Base-by-base conservation (phyloP, 2,329 filamentous ascomycete genomes). In the Neofusicoccum ribis region DNA sequence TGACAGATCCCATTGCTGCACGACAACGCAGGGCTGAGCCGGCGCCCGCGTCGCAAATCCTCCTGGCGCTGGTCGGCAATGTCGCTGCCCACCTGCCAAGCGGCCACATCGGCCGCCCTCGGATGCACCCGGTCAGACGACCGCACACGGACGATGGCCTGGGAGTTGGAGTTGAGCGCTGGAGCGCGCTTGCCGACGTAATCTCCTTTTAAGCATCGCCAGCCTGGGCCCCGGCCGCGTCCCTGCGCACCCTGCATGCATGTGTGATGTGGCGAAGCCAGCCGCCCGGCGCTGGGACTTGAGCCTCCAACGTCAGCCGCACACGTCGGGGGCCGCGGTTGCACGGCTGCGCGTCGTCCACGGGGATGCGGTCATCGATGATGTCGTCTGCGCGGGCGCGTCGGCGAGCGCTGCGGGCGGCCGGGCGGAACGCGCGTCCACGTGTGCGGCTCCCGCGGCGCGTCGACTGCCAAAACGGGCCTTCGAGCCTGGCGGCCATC, bases 301-400 rank as follows among this genome's bases (percentile, higher is more conserved):
- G 56, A 59, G 56, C 56, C 56, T 46, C 56, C 56, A 59, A 46
- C 54, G 56, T 58, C 52, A 58, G 37, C 17, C n/a, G 34, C 36
- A 39, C 34, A 20, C 37, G 52, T 27, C 23, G 9, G 37, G 20
- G 20, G 23, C 39, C 52, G 17, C 36, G 2, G 52, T 17, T 7
- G 6, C 52, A 31, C 52, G 20, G 52, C 52, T 34, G n/a, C 27
- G 15, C 2, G 31, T n/a, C 7, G 36, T 5, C 9, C 51, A 11
- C 15, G 12, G 27, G 12, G 8, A 12, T 8, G 31, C 52, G 12
- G 31, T 44, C 37, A n/a, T 43, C 52, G 20, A 58, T 58, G 37
- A n/a, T 43, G 56, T 20, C 39, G 52, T 31, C 50, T 36, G 50
- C 52, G 41, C 11, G 27, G 2, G 41, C 41, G 27, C 41, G 41